Conservation (phyloP, 768 basidiomycete species). For the Calocybe cyanea region DNA sequence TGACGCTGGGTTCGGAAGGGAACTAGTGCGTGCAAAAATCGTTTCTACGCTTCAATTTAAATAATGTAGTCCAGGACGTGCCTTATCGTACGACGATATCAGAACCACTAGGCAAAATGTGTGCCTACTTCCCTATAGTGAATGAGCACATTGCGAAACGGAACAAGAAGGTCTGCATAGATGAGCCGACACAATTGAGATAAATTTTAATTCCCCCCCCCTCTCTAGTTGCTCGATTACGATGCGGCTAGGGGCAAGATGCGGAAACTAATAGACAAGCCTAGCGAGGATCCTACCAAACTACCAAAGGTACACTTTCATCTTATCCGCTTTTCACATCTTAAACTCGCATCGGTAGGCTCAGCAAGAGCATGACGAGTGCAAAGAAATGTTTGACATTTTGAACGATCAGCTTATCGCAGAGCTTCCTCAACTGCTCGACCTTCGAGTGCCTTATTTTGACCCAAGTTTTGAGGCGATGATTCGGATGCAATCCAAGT, state of each 20-base stretch:
- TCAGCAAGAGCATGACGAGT: conserved; percentile 94
- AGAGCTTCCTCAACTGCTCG: conserved; percentile 89
- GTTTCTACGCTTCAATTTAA: neutral
- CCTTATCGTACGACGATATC: conserved; percentile 94
- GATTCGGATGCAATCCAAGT: conserved; percentile 97
- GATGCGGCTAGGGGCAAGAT: conserved; percentile 89
- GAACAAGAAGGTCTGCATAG: conserved; percentile 79
- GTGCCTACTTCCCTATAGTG: conserved; percentile 88
- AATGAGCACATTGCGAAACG: conserved; percentile 93
- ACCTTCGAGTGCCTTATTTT: conserved; percentile 95
- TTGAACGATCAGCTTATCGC: conserved; percentile 89
- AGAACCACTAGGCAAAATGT: conserved; percentile 96
- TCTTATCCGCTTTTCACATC: neutral
- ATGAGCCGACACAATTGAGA: conserved; percentile 1
- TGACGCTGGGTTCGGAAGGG: conserved; percentile 77
- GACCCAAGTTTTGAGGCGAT: conserved; percentile 99
- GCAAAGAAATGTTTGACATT: conserved; percentile 90
- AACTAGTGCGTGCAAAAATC: conserved; percentile 56
- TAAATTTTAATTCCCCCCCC: neutral
- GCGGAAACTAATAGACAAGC: conserved; percentile 88
- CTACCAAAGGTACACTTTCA: conserved; percentile 51
- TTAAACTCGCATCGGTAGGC: conserved; percentile 45
- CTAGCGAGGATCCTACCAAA: conserved; percentile 89
- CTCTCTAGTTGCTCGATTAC: conserved; percentile 76
- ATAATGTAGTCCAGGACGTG: conserved; percentile 56